Percentiles rank a stretch among this genome's conserved stretches.
Evolutionary conservation across 257 asterid species (phyloP).

Genomic region (Mitragyna speciosa): DNA sequence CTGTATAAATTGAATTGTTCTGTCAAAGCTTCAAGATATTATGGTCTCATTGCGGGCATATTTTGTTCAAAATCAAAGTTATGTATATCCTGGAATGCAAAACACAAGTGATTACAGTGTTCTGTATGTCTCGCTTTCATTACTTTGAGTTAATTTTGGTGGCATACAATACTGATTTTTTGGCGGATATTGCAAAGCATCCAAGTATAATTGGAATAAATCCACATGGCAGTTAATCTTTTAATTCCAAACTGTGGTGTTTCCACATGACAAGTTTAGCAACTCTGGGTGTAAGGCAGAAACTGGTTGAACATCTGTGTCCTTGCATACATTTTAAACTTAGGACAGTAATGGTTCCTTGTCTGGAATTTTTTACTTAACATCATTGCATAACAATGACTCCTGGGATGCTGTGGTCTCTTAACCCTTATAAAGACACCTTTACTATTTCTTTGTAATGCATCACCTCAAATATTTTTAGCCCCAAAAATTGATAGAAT

Average conservation of each 20-base stretch:
- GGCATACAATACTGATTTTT: neutral
- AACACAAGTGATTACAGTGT: neutral
- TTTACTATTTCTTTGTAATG: neutral
- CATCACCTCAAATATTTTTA: neutral
- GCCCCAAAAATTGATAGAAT: neutral
- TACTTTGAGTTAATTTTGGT: constrained; percentile 1
- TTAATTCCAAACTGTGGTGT: neutral
- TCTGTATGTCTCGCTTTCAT: neutral
- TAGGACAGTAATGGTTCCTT: neutral
- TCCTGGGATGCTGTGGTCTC: constrained; percentile 12
- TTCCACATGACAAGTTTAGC: neutral
- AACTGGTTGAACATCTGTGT: neutral
- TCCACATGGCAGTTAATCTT: neutral
- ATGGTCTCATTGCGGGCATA: neutral
- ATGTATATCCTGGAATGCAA: neutral
- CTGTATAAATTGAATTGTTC: neutral
- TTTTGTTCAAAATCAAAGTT: neutral
- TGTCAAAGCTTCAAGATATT: neutral
- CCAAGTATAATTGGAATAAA: too few relatives aligned
- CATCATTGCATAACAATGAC: constrained; percentile 7
- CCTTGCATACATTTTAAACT: neutral
- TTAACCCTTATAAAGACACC: neutral
- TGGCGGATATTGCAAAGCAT: neutral
- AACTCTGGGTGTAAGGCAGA: neutral
- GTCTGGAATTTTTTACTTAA: neutral